Base-by-base conservation (phyloP, 2,329 filamentous ascomycete species). In the Fusarium temperatum region DNA sequence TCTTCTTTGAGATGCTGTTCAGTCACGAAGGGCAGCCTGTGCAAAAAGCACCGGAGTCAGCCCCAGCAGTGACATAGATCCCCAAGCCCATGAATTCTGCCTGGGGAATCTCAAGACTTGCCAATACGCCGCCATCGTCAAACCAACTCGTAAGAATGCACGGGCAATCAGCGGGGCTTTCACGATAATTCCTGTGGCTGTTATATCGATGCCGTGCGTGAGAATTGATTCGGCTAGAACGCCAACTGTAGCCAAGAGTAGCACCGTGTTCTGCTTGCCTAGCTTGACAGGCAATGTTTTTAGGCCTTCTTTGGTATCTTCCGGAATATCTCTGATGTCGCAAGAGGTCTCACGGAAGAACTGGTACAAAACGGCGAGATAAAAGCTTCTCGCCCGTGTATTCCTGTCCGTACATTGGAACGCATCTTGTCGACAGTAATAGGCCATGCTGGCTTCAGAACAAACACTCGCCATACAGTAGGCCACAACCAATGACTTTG, bases 321-420 rank as follows among this genome's bases (percentile, higher is more conserved):
- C 67, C 0, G 42, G 47, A 5, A 70, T 68, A 26, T 70, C 68
- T 18, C 65, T 59, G 12, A 64, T 48, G 18, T 70, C 67, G 36
- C 67, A 70, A 2, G 68, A 59, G 1, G 68, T 70, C 50, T 70
- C 68, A 18, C 68, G 64, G 24, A 68, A 64, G 41, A 68, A 68
- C 3, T 70, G 67, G 11, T 70, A 68, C 3, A 70, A 17, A 1
- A 70, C 65, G 8, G 58, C 64, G 12, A 70, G 48, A 30, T 70
- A 64, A 18, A 68, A 70, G 8, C 54, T 56, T 32, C 68, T 59
- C 14, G 32, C 32, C 14, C 32, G 32, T 35, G 32, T 35, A 18
- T 51, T 53, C 39, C 32, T 14, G 26, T 42, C 39, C 4, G 22
- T 22, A n/a, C 58, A 70, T 28, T 59, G 47, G n/a, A 20, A 41